These are phyloP conservation scores for Pascua sp. DNA, from an alignment of 1,284 basidiomycete species.

Conservation along the genomic window DNA sequence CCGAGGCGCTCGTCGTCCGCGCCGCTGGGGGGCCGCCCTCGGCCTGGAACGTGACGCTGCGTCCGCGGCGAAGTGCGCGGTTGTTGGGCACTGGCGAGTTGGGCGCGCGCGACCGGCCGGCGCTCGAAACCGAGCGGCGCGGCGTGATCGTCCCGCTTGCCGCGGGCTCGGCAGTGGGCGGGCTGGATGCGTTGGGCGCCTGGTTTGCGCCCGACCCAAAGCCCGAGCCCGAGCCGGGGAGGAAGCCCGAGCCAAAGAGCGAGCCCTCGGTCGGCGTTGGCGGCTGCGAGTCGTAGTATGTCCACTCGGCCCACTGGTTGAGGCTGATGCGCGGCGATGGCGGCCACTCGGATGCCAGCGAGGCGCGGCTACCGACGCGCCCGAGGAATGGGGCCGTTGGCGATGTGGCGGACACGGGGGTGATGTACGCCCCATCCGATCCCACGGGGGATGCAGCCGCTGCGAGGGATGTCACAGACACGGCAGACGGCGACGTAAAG, in stretches of 20 bases:
- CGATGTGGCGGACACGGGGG: slow-evolving; percentile 16
- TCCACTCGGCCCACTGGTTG: slow-evolving; percentile 37
- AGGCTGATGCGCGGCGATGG: slow-evolving; percentile 34
- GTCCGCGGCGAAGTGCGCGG: no score
- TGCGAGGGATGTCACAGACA: slow-evolving; percentile 7
- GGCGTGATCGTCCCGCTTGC: neutral
- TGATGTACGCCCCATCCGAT: slow-evolving; percentile 4
- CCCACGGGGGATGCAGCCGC: neutral
- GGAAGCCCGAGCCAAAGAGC: neutral
- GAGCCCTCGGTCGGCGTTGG: slow-evolving; percentile 9
- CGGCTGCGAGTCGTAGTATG: slow-evolving; percentile 15
- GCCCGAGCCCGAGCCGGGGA: no score
- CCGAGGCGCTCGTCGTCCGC: no score
- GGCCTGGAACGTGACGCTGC: no score
- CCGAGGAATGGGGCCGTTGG: slow-evolving; percentile 8
- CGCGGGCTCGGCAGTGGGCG: no score
- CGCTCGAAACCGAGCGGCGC: neutral
- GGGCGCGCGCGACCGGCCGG: neutral
- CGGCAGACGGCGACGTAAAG: slow-evolving; percentile 6
- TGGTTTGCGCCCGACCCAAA: no score
- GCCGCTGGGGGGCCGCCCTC: no score
- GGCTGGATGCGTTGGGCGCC: no score
- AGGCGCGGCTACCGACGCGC: no score
- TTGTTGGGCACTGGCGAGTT: slow-evolving; percentile 1
- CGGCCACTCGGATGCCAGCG: neutral